Evolutionary conservation across 225 moss, liverwort and hornwort species (phyloP).

Genomic region (Rhytidiadelphus loreus): DNA sequence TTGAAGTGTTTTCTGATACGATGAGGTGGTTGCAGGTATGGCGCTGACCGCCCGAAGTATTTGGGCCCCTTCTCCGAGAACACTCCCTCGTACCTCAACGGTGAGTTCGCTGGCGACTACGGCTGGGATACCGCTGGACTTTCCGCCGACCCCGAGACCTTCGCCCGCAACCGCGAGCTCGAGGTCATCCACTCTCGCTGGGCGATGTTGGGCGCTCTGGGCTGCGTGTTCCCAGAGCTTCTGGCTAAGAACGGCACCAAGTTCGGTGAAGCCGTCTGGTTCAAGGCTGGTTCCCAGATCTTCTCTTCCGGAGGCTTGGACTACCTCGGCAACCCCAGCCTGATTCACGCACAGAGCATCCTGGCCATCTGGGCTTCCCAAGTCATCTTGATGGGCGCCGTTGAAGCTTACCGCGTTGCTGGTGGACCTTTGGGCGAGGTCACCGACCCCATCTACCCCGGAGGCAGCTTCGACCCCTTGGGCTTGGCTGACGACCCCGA

Average conservation of each 20-base stretch:
- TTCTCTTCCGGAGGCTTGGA: constrained; percentile 15
- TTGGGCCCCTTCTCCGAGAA: constrained; percentile 31
- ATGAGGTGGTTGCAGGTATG: neutral
- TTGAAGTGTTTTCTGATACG: neutral
- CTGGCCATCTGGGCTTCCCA: neutral
- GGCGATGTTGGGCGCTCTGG: constrained; percentile 36
- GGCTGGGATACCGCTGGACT: constrained; percentile 20
- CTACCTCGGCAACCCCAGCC: constrained; percentile 30
- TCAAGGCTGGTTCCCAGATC: constrained; percentile 40
- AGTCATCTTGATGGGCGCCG: constrained; percentile 18
- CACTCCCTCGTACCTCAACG: constrained; percentile 9
- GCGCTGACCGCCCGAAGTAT: constrained; percentile 14
- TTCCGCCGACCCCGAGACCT: constrained; percentile 2
- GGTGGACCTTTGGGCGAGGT: constrained; percentile 25
- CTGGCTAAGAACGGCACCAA: constrained; percentile 18
- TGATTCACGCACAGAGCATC: neutral
- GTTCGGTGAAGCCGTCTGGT: constrained; percentile 39
- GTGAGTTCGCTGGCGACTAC: constrained; percentile 20
- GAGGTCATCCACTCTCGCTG: constrained; percentile 42
- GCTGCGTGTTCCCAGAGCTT: constrained; percentile 10
- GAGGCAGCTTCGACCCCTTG: constrained; percentile 15
- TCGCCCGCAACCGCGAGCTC: constrained; percentile 4
- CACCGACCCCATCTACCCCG: neutral
- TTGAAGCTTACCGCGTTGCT: constrained; percentile 6
- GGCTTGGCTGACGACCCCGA: constrained; percentile 11